Evolutionary conservation across 2,329 filamentous ascomycete species (phyloP).

Genomic region (Oidium heveae): DNA sequence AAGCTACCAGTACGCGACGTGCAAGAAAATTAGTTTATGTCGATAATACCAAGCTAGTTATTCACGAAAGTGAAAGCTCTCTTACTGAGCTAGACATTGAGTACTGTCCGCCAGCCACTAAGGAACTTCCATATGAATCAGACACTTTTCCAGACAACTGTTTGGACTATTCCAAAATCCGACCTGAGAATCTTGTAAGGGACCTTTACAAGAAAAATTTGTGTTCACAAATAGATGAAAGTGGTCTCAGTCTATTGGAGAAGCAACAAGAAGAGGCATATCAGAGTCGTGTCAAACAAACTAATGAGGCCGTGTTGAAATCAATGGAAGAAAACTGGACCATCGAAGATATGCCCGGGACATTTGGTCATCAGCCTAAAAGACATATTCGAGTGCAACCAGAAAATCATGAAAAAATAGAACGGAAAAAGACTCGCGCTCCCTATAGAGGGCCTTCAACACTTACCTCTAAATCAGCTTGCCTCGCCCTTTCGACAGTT

Average conservation of each 20-base stretch:
- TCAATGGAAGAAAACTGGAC: conserved; percentile 39
- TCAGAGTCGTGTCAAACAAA: conserved; percentile 20
- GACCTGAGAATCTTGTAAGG: conserved; percentile 31
- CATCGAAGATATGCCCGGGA: conserved; percentile 27
- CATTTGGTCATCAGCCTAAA: conserved; percentile 10
- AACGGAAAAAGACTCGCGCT: background rate
- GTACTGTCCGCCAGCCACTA: conserved; percentile 58
- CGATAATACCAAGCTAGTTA: conserved; percentile 35
- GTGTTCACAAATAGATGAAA: conserved; percentile 34
- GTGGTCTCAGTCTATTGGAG: conserved; percentile 37
- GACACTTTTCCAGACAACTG: conserved; percentile 36
- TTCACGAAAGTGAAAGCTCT: conserved; percentile 26
- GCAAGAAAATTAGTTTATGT: conserved; percentile 27
- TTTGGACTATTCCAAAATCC: conserved; percentile 30
- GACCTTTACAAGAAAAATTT: conserved; percentile 35
- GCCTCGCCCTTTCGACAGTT: conserved; percentile 23
- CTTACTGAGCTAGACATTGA: conserved; percentile 51
- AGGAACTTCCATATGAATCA: conserved; percentile 40
- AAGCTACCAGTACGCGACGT: conserved; percentile 29
- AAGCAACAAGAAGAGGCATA: conserved; percentile 29
- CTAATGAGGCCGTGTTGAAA: conserved; percentile 41
- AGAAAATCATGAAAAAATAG: conserved; percentile 8
- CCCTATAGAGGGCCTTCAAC: conserved; percentile 20
- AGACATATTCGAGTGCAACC: background rate
- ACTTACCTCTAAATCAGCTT: conserved; percentile 28